Conservation (phyloP, 176 grass and related monocot species). For the Aegilops tauschii region DNA sequence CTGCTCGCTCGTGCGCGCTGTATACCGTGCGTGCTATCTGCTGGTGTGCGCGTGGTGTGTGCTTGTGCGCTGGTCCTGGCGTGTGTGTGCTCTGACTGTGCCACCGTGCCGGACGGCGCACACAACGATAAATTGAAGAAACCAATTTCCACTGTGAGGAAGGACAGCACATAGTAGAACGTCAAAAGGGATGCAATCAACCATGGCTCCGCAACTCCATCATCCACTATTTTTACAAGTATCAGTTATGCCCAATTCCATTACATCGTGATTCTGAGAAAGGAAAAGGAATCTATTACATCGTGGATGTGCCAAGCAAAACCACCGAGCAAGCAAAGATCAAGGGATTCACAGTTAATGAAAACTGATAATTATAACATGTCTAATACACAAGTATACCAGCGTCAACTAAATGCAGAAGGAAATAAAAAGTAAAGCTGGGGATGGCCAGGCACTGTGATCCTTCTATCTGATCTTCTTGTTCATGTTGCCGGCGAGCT, state of each 20-base stretch:
- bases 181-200: too few relatives aligned
- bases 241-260: neutral
- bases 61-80: too few relatives aligned
- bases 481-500: conserved; percentile 69
- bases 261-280: neutral
- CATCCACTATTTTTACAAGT: too few relatives aligned
- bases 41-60: too few relatives aligned
- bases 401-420: neutral
- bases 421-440: neutral
- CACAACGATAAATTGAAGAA: too few relatives aligned
- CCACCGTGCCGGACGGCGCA: too few relatives aligned
- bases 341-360: neutral
- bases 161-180: too few relatives aligned
- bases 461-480: conserved; percentile 69
- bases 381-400: conserved; percentile 14
- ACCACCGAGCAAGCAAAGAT: neutral
- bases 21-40: too few relatives aligned
- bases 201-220: too few relatives aligned
- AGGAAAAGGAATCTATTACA: neutral
- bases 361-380: neutral
- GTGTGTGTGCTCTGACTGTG: too few relatives aligned
- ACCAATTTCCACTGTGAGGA: too few relatives aligned
- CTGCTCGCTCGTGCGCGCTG: too few relatives aligned
- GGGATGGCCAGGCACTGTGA: neutral
- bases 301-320: neutral